These are phyloP conservation scores for Lasiodiplodia citricola DNA, from an alignment of 2,329 filamentous ascomycete genomes.

Conservation along the genomic window DNA sequence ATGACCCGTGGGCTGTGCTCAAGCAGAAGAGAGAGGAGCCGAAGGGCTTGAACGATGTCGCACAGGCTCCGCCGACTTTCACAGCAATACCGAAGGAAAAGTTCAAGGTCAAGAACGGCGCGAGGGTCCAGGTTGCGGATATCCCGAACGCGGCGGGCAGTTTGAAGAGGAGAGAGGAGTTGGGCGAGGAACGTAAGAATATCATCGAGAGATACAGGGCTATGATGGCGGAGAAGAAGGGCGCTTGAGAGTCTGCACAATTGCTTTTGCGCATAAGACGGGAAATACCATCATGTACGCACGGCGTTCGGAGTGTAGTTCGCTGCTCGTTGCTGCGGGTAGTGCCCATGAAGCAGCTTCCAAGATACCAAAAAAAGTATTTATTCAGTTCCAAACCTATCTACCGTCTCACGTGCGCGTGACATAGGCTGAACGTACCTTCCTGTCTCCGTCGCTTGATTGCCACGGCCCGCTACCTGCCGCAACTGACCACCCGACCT, in stretches of 20 bases:
- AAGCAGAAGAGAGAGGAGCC: conserved; percentile 58
- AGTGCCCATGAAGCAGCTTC: not conserved
- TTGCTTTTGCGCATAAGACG: not conserved
- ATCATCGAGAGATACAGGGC: conserved; percentile 75
- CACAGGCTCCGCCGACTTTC: conserved; percentile 76
- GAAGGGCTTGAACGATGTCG: conserved; percentile 62
- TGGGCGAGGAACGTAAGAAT: conserved; percentile 69
- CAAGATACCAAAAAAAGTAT: conserved; percentile 16
- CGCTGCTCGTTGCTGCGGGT: no score
- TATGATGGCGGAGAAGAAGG: conserved; percentile 22
- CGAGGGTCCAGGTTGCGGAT: conserved; percentile 69
- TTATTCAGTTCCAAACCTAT: not conserved
- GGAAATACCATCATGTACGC: not conserved
- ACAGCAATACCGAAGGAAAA: conserved; percentile 66
- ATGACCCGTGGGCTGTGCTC: conserved; percentile 80
- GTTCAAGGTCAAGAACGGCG: conserved; percentile 68
- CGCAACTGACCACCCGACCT: not conserved
- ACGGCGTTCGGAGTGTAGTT: not conserved
- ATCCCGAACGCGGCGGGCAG: conserved; percentile 73
- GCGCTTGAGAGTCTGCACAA: not conserved
- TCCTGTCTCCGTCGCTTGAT: not conserved
- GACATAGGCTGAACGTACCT: not conserved
- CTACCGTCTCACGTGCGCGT: not conserved
- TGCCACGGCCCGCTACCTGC: not conserved
- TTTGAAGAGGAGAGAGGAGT: conserved; percentile 73